Evolutionary conservation across 108 stramenopile genomes (phyloP).

Genomic region (Nannochloropsis salina): DNA sequence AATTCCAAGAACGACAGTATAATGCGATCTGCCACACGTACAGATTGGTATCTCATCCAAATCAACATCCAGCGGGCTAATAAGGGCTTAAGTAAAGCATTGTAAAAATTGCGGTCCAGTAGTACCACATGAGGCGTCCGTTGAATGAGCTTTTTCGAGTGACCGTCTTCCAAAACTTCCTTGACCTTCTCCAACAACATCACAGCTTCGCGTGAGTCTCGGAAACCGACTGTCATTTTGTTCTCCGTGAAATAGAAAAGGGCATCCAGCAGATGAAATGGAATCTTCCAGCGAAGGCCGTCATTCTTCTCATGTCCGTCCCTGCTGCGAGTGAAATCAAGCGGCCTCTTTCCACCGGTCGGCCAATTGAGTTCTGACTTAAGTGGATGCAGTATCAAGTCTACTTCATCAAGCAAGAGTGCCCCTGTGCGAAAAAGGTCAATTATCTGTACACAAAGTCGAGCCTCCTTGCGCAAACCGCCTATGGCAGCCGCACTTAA

Average conservation of each 20-base stretch:
- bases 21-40: slow-evolving; percentile 66
- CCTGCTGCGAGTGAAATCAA: slow-evolving; percentile 75
- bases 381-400: slow-evolving; percentile 90
- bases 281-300: slow-evolving; percentile 85
- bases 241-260: slow-evolving; percentile 63
- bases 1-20: slow-evolving; percentile 61
- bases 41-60: slow-evolving; percentile 61
- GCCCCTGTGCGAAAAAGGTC: slow-evolving; percentile 78
- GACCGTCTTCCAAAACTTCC: slow-evolving; percentile 82
- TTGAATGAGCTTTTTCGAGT: slow-evolving; percentile 85
- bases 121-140: slow-evolving; percentile 73
- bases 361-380: slow-evolving; percentile 99
- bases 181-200: slow-evolving; percentile 57
- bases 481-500: slow-evolving; percentile 25
- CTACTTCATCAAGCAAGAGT: slow-evolving; percentile 91
- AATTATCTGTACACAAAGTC: slow-evolving; percentile 63
- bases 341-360: slow-evolving; percentile 85
- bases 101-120: slow-evolving; percentile 78
- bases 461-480: slow-evolving; percentile 40
- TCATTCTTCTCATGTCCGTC: slow-evolving; percentile 43
- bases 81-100: slow-evolving; percentile 70
- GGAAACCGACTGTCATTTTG: slow-evolving; percentile 77
- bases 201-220: slow-evolving; percentile 69
- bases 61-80: slow-evolving; percentile 92
- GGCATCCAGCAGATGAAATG: slow-evolving; percentile 79